Conservation (phyloP, 306 rosid species). For the Castanea sativa region DNA sequence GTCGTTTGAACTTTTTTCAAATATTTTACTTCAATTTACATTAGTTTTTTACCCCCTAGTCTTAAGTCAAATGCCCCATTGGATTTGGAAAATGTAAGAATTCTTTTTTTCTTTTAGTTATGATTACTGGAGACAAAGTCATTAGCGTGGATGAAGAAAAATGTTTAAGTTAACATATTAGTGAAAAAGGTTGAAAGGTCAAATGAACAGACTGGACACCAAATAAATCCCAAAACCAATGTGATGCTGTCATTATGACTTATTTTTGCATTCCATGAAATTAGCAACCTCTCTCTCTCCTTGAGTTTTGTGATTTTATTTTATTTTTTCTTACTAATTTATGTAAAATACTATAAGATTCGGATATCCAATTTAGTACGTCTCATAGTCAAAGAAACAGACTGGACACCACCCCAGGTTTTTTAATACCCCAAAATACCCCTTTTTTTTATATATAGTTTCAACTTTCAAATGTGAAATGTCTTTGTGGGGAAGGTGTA, state of each 20-base stretch:
- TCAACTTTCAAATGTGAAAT: too few relatives aligned
- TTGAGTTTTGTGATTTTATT: conserved; percentile 29
- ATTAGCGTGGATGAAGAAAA: conserved; percentile 37
- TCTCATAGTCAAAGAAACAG: conserved; percentile 4
- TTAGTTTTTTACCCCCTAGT: too few relatives aligned
- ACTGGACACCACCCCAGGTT: neutral
- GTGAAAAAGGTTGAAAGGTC: conserved; percentile 29
- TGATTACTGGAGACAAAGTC: conserved; percentile 29
- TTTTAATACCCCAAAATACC: neutral
- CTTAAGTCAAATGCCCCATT: conserved; percentile 28
- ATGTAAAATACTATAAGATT: conserved; percentile 1
- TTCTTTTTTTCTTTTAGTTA: neutral
- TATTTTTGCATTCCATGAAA: conserved; percentile 12
- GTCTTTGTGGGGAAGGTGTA: neutral
- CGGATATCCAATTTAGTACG: conserved; percentile 10
- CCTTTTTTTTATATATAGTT: neutral
- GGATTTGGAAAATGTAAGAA: neutral
- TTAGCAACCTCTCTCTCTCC: neutral
- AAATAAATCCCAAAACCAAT: conserved; percentile 15
- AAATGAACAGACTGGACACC: conserved; percentile 36
- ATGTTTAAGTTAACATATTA: neutral
- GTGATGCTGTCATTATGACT: neutral
- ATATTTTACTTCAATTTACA: neutral
- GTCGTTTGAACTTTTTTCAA: neutral
- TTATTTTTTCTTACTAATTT: neutral